These are phyloP conservation scores for Reutealis trisperma DNA, from an alignment of 345 rosid species.

Conservation along the genomic window DNA sequence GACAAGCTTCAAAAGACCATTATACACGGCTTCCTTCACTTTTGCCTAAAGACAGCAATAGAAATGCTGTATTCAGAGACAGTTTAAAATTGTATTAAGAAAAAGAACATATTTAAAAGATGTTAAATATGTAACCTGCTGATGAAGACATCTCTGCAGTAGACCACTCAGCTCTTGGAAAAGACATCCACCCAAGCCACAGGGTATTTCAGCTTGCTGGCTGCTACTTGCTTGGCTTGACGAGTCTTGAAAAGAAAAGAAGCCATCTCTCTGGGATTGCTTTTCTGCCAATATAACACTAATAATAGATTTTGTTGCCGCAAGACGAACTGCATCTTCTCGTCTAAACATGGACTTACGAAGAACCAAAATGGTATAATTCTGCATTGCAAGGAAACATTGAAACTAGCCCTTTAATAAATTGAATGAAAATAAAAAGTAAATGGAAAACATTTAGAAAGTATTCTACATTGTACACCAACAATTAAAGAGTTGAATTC, in stretches of 20 bases:
- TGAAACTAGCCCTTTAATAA: slow-evolving; percentile 1
- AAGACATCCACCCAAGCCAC: slow-evolving; percentile 47
- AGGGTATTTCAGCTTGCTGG: slow-evolving; percentile 64
- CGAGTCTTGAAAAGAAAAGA: slow-evolving; percentile 66
- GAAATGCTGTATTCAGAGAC: slow-evolving; percentile 21
- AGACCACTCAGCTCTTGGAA: slow-evolving; percentile 70
- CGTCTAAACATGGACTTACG: slow-evolving; percentile 88
- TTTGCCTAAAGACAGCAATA: slow-evolving; percentile 51
- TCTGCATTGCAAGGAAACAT: slow-evolving; percentile 38
- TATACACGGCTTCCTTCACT: slow-evolving; percentile 59
- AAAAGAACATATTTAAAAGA: slow-evolving; percentile 1
- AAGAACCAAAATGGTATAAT: slow-evolving; percentile 66
- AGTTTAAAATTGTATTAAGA: slow-evolving; percentile 4
- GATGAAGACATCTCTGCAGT: slow-evolving; percentile 87
- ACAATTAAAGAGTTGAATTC: slow-evolving; percentile 4
- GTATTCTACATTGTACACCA: neutral
- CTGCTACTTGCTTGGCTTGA: slow-evolving; percentile 93
- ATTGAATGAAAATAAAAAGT: neutral
- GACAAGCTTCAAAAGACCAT: slow-evolving; percentile 76
- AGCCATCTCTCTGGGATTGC: slow-evolving; percentile 48
- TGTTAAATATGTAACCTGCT: slow-evolving; percentile 48
- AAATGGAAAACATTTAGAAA: neutral
- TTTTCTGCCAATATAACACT: slow-evolving; percentile 72
- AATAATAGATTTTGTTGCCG: slow-evolving; percentile 60
- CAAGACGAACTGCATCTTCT: slow-evolving; percentile 73